phyloP scores from a whole-genome alignment of 192 early-diverging fungal species.

The Phlyctochytrium planicorne region DNA sequence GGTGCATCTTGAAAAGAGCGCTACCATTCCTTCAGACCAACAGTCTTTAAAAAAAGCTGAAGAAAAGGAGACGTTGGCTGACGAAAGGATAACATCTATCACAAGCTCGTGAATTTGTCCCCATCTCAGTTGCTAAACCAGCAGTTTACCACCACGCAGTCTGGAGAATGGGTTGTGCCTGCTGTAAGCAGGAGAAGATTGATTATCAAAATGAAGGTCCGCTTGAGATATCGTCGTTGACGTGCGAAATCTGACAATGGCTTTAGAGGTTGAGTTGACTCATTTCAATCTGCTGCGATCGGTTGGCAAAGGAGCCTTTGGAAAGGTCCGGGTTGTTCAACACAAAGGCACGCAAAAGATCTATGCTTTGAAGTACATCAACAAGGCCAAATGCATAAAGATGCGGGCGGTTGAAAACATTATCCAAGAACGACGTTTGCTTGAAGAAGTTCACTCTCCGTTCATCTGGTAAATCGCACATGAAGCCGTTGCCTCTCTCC shows the following conservation, averaged over 20 bases:
- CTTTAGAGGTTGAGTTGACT: constrained; percentile 60
- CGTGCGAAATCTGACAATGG: neutral
- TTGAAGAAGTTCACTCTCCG: constrained; percentile 83
- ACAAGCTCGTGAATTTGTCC: no score
- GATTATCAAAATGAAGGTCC: constrained; percentile 7
- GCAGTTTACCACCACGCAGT: no score
- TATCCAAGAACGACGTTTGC: constrained; percentile 85
- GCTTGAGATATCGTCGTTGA: neutral
- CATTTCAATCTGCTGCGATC: constrained; percentile 87
- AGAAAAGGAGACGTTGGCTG: no score
- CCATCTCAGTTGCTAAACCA: no score
- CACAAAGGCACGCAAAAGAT: constrained; percentile 71
- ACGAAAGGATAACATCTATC: no score
- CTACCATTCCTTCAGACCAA: no score
- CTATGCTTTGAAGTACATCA: constrained; percentile 96
- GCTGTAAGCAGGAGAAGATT: constrained; percentile 7
- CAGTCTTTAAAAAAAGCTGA: no score
- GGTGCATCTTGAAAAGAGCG: no score
- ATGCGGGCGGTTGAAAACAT: constrained; percentile 83
- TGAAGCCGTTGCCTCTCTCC: constrained; percentile 1
- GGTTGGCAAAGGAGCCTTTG: constrained; percentile 94
- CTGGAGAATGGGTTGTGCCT: constrained; percentile 8
- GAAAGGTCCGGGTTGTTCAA: constrained; percentile 90
- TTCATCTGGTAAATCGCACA: constrained; percentile 56
- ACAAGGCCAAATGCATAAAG: constrained; percentile 84